Percentiles rank a stretch among this genome's conserved stretches.
These are phyloP conservation scores for Globisporangium irregulare DNA, from an alignment of 352 stramenopile genomes.

Conservation along the genomic window DNA sequence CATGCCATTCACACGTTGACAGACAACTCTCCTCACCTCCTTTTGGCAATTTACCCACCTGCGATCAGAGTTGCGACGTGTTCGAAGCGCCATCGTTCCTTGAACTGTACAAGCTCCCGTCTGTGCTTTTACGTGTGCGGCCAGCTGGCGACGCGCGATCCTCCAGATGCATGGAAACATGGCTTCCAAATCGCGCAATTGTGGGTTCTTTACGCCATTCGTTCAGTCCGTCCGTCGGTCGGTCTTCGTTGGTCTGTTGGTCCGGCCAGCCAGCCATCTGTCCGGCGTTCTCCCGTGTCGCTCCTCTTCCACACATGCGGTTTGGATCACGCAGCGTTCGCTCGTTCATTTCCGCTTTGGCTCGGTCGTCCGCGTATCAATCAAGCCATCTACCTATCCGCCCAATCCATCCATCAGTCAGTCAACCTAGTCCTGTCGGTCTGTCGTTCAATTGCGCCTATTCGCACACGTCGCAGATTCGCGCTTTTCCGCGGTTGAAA, in stretches of 20 bases:
- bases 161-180: not conserved
- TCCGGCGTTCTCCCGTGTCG: too few species aligned
- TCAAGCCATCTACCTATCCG: not conserved
- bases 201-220: not conserved
- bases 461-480: not conserved
- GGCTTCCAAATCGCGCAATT: slow-evolving; percentile 3
- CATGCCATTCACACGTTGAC: not conserved
- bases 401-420: not conserved
- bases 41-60: not conserved
- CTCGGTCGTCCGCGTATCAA: not conserved
- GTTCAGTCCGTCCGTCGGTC: not conserved
- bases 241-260: too few species aligned
- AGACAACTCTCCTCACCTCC: not conserved
- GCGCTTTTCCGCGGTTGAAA: not conserved
- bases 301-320: not conserved
- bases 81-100: not conserved
- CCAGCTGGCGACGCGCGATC: not conserved
- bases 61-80: slow-evolving; percentile 2
- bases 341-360: slow-evolving; percentile 3
- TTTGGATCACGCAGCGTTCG: not conserved
- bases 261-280: too few species aligned
- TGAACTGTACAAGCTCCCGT: not conserved
- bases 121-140: slow-evolving; percentile 1
- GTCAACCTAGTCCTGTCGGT: not conserved
- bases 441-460: not conserved